Conservation (phyloP, 2,329 filamentous ascomycete genomes). For the Neodidymelliopsis sp. region DNA sequence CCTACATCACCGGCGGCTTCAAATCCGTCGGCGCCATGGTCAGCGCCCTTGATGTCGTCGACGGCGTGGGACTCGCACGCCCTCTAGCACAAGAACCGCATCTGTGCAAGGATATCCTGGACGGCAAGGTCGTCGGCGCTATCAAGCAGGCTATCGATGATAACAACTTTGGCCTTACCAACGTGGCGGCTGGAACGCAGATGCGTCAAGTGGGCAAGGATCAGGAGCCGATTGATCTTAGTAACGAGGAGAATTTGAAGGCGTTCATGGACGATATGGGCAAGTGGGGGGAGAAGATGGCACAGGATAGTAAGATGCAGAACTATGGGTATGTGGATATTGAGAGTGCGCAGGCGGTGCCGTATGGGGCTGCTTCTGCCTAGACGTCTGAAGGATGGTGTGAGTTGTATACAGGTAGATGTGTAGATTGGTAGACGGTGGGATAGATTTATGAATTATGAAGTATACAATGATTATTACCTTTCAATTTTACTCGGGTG, state of each 20-base stretch:
- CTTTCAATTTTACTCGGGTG: too few relatives aligned
- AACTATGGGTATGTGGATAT: conserved; percentile 58
- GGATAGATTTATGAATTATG: too few relatives aligned
- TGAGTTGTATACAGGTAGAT: too few relatives aligned
- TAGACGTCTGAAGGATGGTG: too few relatives aligned
- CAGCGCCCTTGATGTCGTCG: conserved; percentile 62
- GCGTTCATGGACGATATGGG: conserved; percentile 59
- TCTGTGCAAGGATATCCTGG: conserved; percentile 55
- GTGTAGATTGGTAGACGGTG: too few relatives aligned
- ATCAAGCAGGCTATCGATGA: conserved; percentile 59
- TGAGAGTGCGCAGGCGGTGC: conserved; percentile 44
- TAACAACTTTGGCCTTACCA: conserved; percentile 60
- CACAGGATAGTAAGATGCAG: conserved; percentile 48
- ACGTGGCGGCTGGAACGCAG: conserved; percentile 58
- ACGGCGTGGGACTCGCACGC: conserved; percentile 67
- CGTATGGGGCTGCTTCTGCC: conserved; percentile 43
- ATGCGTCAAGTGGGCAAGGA: conserved; percentile 62
- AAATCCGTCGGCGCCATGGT: conserved; percentile 65
- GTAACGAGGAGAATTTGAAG: conserved; percentile 56
- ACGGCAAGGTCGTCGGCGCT: conserved; percentile 53
- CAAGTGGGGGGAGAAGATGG: conserved; percentile 53
- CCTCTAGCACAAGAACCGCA: conserved; percentile 61
- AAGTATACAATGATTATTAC: too few relatives aligned
- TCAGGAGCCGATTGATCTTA: conserved; percentile 62
- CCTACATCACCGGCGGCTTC: conserved; percentile 67